Base-by-base conservation (phyloP, 148 eudicot genomes). In the Cornus controversa region DNA sequence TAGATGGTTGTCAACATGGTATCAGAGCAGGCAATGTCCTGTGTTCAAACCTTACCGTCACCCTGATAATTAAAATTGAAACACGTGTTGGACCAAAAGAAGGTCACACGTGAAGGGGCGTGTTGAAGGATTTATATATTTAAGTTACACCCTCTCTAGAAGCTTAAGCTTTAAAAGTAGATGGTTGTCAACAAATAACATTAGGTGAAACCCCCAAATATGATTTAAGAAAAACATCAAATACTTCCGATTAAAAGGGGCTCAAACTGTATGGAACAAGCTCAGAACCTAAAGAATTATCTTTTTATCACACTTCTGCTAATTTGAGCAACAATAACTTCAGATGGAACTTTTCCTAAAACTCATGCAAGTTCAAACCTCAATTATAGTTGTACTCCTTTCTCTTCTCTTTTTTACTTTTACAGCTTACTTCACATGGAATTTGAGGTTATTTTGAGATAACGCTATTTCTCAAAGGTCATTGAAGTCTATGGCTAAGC, bases 281-380 rank as follows among this genome's bases (percentile, higher is more conserved):
- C 24, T 60, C 24, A 60, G 22, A 60, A 60, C 64, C 64, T 20
- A 22, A 60, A 60, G 24, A n/a, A 6, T 7, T 53, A 71, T 22
- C 63, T 71, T 71, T 24, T 9, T 0, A 31, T 34, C 65, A 67
- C 67, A 57, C 10, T 76, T 15, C 45, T 14, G 23, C 42, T 28
- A 67, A 40, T 67, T 16, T 67, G 40, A 67, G 15, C 8, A 67
- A 60, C 5, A 16, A 16, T 20, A 4, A n/a, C 25, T 60, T n/a
- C 64, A 20, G 23, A 60, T n/a, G 24, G 64, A 60, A 14, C 25
- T 18, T 50, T 63, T 34, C 54, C 36, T 62, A 36, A 28, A 62
- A n/a, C 77, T 57, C 18, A 13, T 13, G 77, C 68, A 62, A 74
- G 54, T 24, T 37, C 28, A 60, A 31, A 74, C 31, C 68, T 63